Conservation (phyloP, 768 basidiomycete genomes). For the Stropharia rugosoannulata region DNA sequence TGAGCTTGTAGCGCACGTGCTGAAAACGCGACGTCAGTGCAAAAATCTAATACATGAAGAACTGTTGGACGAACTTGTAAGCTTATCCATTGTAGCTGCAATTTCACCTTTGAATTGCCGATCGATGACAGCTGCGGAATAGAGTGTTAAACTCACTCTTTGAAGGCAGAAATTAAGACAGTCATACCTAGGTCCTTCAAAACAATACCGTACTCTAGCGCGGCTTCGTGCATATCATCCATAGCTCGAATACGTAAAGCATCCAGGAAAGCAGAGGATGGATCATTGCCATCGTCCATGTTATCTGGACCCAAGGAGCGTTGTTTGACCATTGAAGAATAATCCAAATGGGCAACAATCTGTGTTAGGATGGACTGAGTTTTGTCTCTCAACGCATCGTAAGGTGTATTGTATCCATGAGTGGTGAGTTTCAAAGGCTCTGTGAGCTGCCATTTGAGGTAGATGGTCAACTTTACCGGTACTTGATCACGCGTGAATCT, state of each 20-base stretch:
- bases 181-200: constrained; percentile 72
- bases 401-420: constrained; percentile 84
- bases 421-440: constrained; percentile 66
- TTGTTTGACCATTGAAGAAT: constrained; percentile 66
- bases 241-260: constrained; percentile 80
- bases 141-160: neutral
- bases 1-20: constrained; percentile 84
- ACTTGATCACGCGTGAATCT: constrained; percentile 88
- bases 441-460: constrained; percentile 71
- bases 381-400: constrained; percentile 77
- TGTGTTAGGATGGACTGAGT: constrained; percentile 86
- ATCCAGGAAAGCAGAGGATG: constrained; percentile 77
- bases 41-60: neutral
- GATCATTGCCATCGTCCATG: constrained; percentile 67
- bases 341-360: constrained; percentile 75
- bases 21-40: constrained; percentile 14
- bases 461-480: constrained; percentile 80
- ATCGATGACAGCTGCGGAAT: constrained; percentile 70
- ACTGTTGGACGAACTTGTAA: constrained; percentile 44
- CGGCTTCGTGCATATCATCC: constrained; percentile 83
- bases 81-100: constrained; percentile 80
- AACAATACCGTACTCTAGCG: constrained; percentile 80
- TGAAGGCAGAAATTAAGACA: neutral
- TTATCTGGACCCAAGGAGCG: constrained; percentile 76
- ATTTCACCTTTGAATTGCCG: constrained; percentile 90